Evolutionary conservation across 169 alveolate genomes (phyloP), one percentile per base, ranked within the genome.

Genomic region (Fabrea salina): DNA sequence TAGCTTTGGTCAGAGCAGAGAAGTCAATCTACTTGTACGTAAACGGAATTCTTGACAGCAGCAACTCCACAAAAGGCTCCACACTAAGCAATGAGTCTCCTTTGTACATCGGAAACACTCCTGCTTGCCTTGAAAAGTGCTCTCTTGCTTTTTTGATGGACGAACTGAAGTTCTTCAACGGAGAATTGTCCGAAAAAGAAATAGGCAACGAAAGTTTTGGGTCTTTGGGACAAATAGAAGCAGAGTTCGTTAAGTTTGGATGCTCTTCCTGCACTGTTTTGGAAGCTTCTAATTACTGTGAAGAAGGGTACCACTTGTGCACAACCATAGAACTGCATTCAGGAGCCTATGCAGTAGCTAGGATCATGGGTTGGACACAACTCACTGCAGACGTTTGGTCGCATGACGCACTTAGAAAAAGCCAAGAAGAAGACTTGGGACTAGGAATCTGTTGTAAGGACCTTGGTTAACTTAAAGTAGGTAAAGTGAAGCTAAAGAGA

Each of bases 321-420:
- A 66, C 85, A 33, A 33, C 71, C n/a, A 56, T 79, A 25, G 85
- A 79, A 44, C 47, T 79, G 39, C 85, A 79, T 67, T 47, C 80
- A 32, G 39, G 56, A 47, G 85, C 58, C 4, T 79, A 66, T 79
- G 68, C 37, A 66, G 77, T 79, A 25, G 85, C 80, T 0, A 64
- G 80, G 57, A 49, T 47, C 25, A 41, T 66, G 40, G 85, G 85
- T 4, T 79, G 78, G 77, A 66, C 67, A 25, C 33, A 68, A 16
- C 53, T 79, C 71, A 72, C 64, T 66, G 35, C 77, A 51, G 80
- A 79, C 51, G 7, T 79, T 27, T 79, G 85, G 85, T 25, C 75
- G 16, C 30, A 53, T 53, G 22, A 35, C 7, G 78, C 57, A 35
- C n/a, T 13, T 13, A 32, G 54, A 1, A 37, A 37, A 19, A 61